Evolutionary conservation across 257 asterid species (phyloP), one percentile per base, ranked within the genome.

Genomic region (Solanum sparsipilum): DNA sequence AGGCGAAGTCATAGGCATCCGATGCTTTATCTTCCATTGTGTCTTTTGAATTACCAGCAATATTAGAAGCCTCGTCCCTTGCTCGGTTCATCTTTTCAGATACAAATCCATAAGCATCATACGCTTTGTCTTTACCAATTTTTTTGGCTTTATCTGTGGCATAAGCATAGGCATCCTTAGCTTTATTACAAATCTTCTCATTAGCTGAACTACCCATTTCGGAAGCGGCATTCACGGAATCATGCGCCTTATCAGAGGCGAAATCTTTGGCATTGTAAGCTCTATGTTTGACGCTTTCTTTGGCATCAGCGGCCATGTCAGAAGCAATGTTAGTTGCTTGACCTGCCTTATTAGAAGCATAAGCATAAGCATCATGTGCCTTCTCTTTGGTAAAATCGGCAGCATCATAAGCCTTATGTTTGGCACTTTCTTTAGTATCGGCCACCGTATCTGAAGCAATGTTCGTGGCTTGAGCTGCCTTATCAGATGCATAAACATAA

Each of bases 371-470:
- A 70, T 88, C 87, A 7, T 29, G 72, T 12, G 44, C 89, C 72
- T 71, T 91, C 12, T 85, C 88, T 41, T 82, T 88, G 20, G 70
- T 65, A 13, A 39, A 39, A 13, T 39, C 60, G 0, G 21, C 1
- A 2, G 63, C 84, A 78, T 78, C 84, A 78, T 25, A 13, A 25
- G 65, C 84, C n/a, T 15, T 46, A 46, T 81, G 18, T 46, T 79
- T 44, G 13, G 65, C 84, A 27, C 39, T 79, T 79, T 79, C 91
- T 70, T 87, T 87, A 29, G 91, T 88, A 5, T 86, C 90, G 15
- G 29, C 83, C 0, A 87, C 92, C 89, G 72, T 89, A 0, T 90
- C 92, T 0, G 90, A 78, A 0, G 91, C 91, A 96, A 88, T 8
- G 18, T 86, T 58, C 34, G 27, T 29, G 8, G 87, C 93, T 46